These are phyloP conservation scores for Microdochium paspali DNA, from an alignment of 2,329 filamentous ascomycete genomes.

Conservation along the genomic window DNA sequence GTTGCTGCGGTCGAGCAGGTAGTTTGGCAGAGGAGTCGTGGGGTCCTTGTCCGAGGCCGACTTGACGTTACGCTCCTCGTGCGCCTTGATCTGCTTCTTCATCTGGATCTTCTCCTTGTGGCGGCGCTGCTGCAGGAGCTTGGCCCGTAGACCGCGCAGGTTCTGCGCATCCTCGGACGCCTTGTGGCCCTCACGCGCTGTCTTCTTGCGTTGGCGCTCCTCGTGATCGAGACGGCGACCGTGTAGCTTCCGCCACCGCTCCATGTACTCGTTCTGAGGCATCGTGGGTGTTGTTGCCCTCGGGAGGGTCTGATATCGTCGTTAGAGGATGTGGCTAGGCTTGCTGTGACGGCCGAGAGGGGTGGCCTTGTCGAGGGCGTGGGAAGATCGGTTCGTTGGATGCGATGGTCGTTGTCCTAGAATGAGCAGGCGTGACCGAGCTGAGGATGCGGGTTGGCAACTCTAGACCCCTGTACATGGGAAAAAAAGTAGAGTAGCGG, in stretches of 20 bases:
- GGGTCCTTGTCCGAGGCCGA: slow-evolving; percentile 69
- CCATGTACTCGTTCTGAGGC: slow-evolving; percentile 41
- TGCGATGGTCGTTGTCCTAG: background rate
- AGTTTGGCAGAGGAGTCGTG: slow-evolving; percentile 76
- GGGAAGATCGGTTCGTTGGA: background rate
- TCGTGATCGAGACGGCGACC: slow-evolving; percentile 63
- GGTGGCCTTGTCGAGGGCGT: no score
- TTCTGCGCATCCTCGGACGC: slow-evolving; percentile 87
- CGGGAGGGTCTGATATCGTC: slow-evolving; percentile 3
- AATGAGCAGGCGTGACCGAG: background rate
- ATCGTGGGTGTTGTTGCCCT: slow-evolving; percentile 5
- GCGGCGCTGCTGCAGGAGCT: slow-evolving; percentile 86
- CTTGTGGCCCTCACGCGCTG: slow-evolving; percentile 83
- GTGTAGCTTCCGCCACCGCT: slow-evolving; percentile 60
- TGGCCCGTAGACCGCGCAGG: slow-evolving; percentile 81
- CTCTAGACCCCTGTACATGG: background rate
- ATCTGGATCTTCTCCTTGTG: slow-evolving; percentile 98
- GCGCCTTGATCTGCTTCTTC: slow-evolving; percentile 86
- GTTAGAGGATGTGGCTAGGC: background rate
- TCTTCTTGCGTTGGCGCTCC: slow-evolving; percentile 78
- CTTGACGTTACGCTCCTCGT: slow-evolving; percentile 96
- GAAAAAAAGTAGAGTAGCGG: background rate
- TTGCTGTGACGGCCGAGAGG: no score
- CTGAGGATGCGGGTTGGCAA: background rate
- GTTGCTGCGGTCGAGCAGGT: slow-evolving; percentile 78